Conservation (phyloP, 2,329 filamentous ascomycete species). For the Phaeosphaeria sp. region DNA sequence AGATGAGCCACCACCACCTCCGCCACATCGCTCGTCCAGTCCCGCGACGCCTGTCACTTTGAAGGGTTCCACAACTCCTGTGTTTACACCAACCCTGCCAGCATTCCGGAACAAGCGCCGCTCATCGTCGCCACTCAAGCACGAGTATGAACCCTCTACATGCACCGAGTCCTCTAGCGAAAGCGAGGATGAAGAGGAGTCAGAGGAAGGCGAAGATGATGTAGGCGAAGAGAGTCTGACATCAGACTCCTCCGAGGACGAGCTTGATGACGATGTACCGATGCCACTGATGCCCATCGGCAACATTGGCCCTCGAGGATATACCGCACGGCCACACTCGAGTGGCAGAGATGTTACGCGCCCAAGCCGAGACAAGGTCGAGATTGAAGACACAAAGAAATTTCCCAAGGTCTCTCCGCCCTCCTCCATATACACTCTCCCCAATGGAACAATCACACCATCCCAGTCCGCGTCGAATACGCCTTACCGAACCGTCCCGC, state of each 20-base stretch:
- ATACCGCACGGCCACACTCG: slow-evolving; percentile 17
- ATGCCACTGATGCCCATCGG: slow-evolving; percentile 46
- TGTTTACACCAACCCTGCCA: slow-evolving; percentile 58
- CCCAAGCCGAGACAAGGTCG: slow-evolving; percentile 13
- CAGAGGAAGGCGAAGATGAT: slow-evolving; percentile 52
- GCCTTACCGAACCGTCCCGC: slow-evolving; percentile 64
- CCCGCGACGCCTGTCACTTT: slow-evolving; percentile 55
- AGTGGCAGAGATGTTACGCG: slow-evolving; percentile 17
- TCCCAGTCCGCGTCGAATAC: slow-evolving; percentile 84
- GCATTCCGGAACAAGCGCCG: slow-evolving; percentile 65
- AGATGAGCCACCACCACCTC: slow-evolving; percentile 51
- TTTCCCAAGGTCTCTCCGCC: slow-evolving; percentile 55
- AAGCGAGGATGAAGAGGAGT: slow-evolving; percentile 60
- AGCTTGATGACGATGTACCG: slow-evolving; percentile 58
- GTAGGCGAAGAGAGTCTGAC: slow-evolving; percentile 59
- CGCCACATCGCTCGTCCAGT: slow-evolving; percentile 62
- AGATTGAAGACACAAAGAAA: slow-evolving; percentile 33
- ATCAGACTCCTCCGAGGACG: slow-evolving; percentile 63
- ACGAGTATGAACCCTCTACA: slow-evolving; percentile 91
- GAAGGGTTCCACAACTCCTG: slow-evolving; percentile 53
- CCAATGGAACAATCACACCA: slow-evolving; percentile 69
- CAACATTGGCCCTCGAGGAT: slow-evolving; percentile 25
- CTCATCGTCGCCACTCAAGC: slow-evolving; percentile 91
- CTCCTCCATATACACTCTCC: slow-evolving; percentile 47
- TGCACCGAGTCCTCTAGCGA: slow-evolving; percentile 68